Base-by-base conservation (phyloP, 768 basidiomycete species). In the Pleurotus platypus region DNA sequence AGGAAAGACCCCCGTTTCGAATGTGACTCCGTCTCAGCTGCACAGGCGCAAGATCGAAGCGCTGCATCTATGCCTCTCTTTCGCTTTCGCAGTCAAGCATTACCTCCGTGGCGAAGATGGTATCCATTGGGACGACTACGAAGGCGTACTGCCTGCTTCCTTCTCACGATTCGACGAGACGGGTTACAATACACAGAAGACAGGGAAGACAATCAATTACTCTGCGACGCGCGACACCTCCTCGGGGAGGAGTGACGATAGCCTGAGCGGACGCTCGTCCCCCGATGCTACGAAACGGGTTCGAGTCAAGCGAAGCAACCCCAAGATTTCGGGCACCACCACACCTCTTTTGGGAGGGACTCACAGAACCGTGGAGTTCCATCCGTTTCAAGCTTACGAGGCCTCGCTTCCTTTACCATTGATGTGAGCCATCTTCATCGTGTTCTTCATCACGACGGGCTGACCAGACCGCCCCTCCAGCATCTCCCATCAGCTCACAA, bases 71-170 rank as follows among this genome's bases (percentile, higher is more conserved):
- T 79, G 82, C 39, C 74, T 88, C 6, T 79, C 84, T 5, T 93
- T 91, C 67, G 85, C 85, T 7, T 87, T 82, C 65, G 83, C 90
- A 2, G 83, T 82, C 57, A 87, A 94, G 51, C 78, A 96, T 68
- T 93, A 94, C 67, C 79, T 94, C 49, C 89, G 92, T 45, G 90
- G 85, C 49, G 89, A 93, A 62, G 90, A 91, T 65, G 90, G 93
- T 2, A 69, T 83, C 7, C 76, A 86, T 20, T 85, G 83, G 64
- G 75, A 78, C 2, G 92, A 94, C 69, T 86, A 87, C 62, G 67
- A 65, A 0, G 85, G 79, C 9, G 75, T 94, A 55, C 70, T 94
- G 16, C 92, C 92, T 0, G 63, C 77, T 3, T 80, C 78, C 13
- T 85, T 90, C 58, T 68, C 72, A 42, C 78, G 79, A 8, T 77